phyloP scores from a whole-genome alignment of 305 asterid genomes.

The Fraxinus paxiana region DNA sequence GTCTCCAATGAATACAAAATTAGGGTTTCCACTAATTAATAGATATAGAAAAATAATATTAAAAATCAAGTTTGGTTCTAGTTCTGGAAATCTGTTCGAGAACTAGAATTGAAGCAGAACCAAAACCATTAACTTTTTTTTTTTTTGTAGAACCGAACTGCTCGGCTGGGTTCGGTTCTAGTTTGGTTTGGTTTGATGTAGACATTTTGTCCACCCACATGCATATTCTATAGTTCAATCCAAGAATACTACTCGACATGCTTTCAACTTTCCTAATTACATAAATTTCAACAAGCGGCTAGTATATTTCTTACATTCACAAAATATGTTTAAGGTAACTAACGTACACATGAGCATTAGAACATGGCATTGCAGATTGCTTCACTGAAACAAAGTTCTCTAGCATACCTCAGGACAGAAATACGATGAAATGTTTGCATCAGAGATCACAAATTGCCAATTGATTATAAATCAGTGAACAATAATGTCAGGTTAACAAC shows the following conservation, averaged over 20 bases:
- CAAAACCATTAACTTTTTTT: neutral
- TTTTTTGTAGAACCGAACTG: neutral
- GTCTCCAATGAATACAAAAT: neutral
- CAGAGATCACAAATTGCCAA: neutral
- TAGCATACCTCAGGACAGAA: neutral
- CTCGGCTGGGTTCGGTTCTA: neutral
- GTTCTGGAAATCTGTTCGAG: too few relatives aligned
- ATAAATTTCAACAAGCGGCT: neutral
- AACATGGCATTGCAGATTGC: neutral
- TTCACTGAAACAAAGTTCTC: neutral
- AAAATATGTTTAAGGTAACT: neutral
- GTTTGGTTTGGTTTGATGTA: neutral
- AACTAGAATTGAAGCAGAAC: neutral
- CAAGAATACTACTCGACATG: neutral
- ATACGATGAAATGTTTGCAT: neutral
- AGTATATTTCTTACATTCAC: neutral
- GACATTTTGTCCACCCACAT: neutral
- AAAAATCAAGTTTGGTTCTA: neutral
- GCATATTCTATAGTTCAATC: neutral
- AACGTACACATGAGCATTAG: neutral
- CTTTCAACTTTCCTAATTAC: neutral
- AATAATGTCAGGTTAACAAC: neutral
- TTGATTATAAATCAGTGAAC: neutral
- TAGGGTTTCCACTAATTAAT: neutral
- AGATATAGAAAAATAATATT: too few relatives aligned